phyloP scores from a whole-genome alignment of 176 grass and related monocot species.

The Bothriochloa decipiens region DNA sequence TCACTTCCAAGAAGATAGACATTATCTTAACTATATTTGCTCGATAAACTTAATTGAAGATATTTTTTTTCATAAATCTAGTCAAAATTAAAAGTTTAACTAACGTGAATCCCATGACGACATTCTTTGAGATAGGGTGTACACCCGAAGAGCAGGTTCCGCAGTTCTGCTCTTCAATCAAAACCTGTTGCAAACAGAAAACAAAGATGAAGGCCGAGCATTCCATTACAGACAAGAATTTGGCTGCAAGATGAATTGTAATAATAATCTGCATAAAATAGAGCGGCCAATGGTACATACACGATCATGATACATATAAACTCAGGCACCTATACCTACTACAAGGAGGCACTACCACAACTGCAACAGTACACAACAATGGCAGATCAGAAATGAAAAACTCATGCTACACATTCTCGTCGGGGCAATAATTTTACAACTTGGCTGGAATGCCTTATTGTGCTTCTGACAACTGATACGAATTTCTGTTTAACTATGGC shows the following conservation, averaged over 20 bases:
- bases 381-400: slow-evolving; percentile 33
- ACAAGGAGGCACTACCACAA: slow-evolving; percentile 25
- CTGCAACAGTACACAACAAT: slow-evolving; percentile 20
- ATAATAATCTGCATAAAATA: too few relatives aligned
- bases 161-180: background rate
- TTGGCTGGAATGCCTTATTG: slow-evolving; percentile 47
- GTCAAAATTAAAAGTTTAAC: too few relatives aligned
- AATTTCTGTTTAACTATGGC: slow-evolving; percentile 35
- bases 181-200: background rate
- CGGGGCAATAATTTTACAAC: slow-evolving; percentile 45
- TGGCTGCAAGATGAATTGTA: background rate
- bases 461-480: slow-evolving; percentile 26
- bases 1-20: too few relatives aligned
- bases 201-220: background rate
- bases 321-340: slow-evolving; percentile 31
- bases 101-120: too few relatives aligned
- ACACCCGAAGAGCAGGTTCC: background rate
- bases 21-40: too few relatives aligned
- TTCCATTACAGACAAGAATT: background rate
- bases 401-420: slow-evolving; percentile 49
- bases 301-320: slow-evolving; percentile 39
- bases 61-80: too few relatives aligned
- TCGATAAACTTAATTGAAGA: too few relatives aligned
- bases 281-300: slow-evolving; percentile 45
- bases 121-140: too few relatives aligned